Percentiles rank a stretch among this genome's conserved stretches.
Conservation (phyloP, 192 early-diverging fungal species). For the Chytriomyces confervae region DNA sequence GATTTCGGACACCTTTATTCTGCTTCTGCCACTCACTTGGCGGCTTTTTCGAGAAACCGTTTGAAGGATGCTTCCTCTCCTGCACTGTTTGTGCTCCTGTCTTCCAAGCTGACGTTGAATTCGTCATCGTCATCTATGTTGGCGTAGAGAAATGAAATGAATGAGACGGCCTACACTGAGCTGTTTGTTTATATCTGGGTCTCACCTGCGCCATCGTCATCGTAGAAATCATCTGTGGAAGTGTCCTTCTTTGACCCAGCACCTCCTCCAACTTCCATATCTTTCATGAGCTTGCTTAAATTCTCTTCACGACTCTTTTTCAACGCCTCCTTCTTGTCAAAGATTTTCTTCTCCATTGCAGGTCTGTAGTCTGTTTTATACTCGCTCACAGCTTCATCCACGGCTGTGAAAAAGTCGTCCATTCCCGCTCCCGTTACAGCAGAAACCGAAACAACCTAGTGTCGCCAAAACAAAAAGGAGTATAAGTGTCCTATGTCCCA, state of each 20-base stretch:
- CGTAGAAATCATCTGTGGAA: slow-evolving; percentile 19
- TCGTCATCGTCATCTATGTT: slow-evolving; percentile 11
- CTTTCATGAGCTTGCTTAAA: slow-evolving; percentile 81
- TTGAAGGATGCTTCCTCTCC: slow-evolving; percentile 17
- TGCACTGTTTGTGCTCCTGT: neutral
- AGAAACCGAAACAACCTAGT: slow-evolving; percentile 82
- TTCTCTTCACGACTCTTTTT: slow-evolving; percentile 74
- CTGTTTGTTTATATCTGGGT: neutral
- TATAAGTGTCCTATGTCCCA: neutral
- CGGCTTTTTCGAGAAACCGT: neutral
- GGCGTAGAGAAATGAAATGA: neutral
- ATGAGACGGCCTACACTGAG: neutral
- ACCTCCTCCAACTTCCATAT: slow-evolving; percentile 71
- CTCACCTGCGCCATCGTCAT: slow-evolving; percentile 23
- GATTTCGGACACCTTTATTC: no score
- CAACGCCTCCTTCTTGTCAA: slow-evolving; percentile 70
- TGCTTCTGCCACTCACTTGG: neutral
- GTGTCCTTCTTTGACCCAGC: neutral
- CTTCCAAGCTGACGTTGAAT: neutral
- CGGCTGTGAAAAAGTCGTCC: slow-evolving; percentile 82
- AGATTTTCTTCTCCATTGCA: slow-evolving; percentile 74
- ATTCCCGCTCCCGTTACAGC: slow-evolving; percentile 93
- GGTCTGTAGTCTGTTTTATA: slow-evolving; percentile 91
- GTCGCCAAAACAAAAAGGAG: neutral
- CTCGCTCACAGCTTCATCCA: slow-evolving; percentile 81